phyloP scores from a whole-genome alignment of 2,329 filamentous ascomycete genomes.

The Alternaria sp. region DNA sequence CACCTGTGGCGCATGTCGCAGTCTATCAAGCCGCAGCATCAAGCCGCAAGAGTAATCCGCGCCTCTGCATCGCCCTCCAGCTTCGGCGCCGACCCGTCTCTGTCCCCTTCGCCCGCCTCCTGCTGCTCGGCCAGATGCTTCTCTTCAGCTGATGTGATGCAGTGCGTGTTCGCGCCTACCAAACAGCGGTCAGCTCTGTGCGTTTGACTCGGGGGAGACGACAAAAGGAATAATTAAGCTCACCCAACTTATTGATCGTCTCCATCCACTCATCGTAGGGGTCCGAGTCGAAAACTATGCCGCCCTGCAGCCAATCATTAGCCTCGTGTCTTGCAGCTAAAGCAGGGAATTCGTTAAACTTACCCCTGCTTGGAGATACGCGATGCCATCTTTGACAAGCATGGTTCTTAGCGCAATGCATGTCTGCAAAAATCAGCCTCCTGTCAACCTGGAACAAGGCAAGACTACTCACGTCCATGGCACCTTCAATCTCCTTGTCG shows the following conservation, averaged over 20 bases:
- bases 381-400: conserved; percentile 88
- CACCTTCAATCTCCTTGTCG: conserved; percentile 71
- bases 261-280: conserved; percentile 91
- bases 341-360: conserved; percentile 61
- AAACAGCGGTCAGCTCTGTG: conserved; percentile 27
- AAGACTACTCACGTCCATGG: conserved; percentile 71
- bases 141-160: conserved; percentile 83
- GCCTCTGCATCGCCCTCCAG: conserved; percentile 23
- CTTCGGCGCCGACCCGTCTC: conserved; percentile 9
- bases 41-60: conserved; percentile 39
- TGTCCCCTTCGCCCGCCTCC: conserved; percentile 20
- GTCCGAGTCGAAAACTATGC: conserved; percentile 72
- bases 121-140: conserved; percentile 61
- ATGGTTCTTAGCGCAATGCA: conserved; percentile 86
- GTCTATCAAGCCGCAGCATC: conserved; percentile 17
- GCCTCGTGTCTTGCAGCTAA: conserved; percentile 9
- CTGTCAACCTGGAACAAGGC: conserved; percentile 13
- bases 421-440: conserved; percentile 46
- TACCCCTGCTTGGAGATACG: conserved; percentile 84
- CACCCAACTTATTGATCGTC: conserved; percentile 92
- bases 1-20: conserved; percentile 27
- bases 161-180: conserved; percentile 76
- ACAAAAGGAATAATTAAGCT: conserved; percentile 18
- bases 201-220: conserved; percentile 2
- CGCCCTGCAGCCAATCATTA: conserved; percentile 38